Conservation (phyloP, 2,329 filamentous ascomycete genomes). For the Monosporascus sp. region DNA sequence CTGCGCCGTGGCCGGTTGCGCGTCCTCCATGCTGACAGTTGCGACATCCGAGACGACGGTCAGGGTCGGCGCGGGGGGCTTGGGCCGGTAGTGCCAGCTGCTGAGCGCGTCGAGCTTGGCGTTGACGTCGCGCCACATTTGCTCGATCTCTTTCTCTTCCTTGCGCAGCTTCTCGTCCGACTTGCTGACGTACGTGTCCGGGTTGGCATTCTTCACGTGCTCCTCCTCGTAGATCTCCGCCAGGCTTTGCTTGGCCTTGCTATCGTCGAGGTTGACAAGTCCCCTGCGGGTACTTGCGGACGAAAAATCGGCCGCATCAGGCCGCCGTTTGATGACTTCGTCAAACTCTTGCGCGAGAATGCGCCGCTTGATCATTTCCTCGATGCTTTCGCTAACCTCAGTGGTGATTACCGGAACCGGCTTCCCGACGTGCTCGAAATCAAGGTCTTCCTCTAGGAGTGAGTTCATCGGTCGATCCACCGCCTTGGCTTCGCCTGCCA, state of each 20-base stretch:
- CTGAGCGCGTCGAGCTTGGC: conserved; percentile 81
- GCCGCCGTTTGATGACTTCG: conserved; percentile 77
- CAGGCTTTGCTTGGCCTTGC: conserved; percentile 78
- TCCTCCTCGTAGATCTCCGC: conserved; percentile 95
- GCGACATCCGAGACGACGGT: conserved; percentile 86
- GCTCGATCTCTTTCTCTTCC: conserved; percentile 77
- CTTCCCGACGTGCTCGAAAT: conserved; percentile 93
- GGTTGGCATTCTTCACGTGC: conserved; percentile 71
- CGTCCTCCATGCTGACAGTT: conserved; percentile 93
- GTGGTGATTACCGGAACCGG: conserved; percentile 90
- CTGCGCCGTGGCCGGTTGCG: conserved; percentile 75
- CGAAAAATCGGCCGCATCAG: conserved; percentile 63
- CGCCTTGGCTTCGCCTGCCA: conserved; percentile 82
- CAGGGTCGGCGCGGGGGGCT: conserved; percentile 72
- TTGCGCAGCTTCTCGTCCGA: conserved; percentile 76
- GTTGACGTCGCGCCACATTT: conserved; percentile 76
- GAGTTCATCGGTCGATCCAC: conserved; percentile 83
- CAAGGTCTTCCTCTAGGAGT: conserved; percentile 86
- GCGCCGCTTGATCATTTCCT: conserved; percentile 87
- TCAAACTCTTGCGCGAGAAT: conserved; percentile 90
- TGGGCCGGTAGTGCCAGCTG: conserved; percentile 94
- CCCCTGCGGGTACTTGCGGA: conserved; percentile 57
- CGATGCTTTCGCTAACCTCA: conserved; percentile 84
- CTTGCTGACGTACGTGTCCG: conserved; percentile 71
- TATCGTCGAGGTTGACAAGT: conserved; percentile 77